phyloP scores from a whole-genome alignment of 345 rosid species.

The Pugionium cornutum region DNA sequence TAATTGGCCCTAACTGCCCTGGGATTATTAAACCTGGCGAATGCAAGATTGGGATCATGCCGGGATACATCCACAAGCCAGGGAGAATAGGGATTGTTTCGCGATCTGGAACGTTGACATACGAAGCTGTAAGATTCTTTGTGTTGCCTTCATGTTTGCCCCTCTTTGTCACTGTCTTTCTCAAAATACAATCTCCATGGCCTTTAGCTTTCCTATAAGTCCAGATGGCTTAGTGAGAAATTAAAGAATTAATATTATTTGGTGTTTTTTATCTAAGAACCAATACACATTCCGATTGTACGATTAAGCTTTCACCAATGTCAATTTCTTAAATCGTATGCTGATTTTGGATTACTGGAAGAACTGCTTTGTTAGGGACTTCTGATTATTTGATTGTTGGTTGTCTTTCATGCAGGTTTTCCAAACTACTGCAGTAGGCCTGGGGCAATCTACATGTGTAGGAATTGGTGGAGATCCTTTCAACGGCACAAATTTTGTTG shows the following conservation, averaged over 20 bases:
- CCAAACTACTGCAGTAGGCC: conserved; percentile 87
- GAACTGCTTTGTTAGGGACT: not conserved
- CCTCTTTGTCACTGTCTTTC: conserved; percentile 5
- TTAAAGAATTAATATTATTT: not conserved
- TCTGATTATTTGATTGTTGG: not conserved
- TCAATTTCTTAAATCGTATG: not conserved
- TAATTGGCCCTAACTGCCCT: conserved; percentile 92
- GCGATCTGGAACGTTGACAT: conserved; percentile 92
- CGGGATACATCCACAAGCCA: conserved; percentile 90
- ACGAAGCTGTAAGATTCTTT: conserved; percentile 76
- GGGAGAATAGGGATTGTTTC: conserved; percentile 92
- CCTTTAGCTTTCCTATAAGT: not conserved
- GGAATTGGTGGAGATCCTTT: conserved; percentile 95
- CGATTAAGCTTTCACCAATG: not conserved
- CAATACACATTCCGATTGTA: not conserved
- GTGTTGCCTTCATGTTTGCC: not conserved
- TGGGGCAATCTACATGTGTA: conserved; percentile 90
- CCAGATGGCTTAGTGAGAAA: not conserved
- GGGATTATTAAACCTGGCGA: conserved; percentile 95
- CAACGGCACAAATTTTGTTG: conserved; percentile 90
- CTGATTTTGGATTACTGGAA: not conserved
- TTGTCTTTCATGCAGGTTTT: conserved; percentile 57
- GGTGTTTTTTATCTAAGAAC: not conserved
- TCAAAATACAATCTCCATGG: conserved; percentile 2
- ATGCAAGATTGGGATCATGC: conserved; percentile 94